Evolutionary conservation across 495 filamentous ascomycete species (phyloP).

Genomic region (Aspergillus hancockii): DNA sequence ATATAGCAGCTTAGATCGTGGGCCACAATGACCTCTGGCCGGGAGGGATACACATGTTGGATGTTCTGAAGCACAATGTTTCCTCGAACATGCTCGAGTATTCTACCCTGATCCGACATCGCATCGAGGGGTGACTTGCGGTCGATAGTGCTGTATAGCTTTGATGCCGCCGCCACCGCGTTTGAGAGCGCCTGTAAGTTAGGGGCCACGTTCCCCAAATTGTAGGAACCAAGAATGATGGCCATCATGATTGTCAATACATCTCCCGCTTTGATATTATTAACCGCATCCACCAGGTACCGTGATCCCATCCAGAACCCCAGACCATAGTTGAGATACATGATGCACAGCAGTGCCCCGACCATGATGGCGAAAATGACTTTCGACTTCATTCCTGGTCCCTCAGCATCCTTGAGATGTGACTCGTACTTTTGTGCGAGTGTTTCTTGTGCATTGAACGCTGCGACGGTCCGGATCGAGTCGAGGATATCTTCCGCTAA

Average conservation of each 20-base stretch:
- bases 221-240: constrained; percentile 91
- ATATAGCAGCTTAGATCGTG: constrained; percentile 74
- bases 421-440: constrained; percentile 79
- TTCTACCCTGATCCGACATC: constrained; percentile 63
- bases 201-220: constrained; percentile 84
- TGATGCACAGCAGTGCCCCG: constrained; percentile 71
- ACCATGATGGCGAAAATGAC: constrained; percentile 72
- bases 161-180: constrained; percentile 76
- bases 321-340: constrained; percentile 90
- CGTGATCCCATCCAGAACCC: constrained; percentile 92
- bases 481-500: constrained; percentile 95
- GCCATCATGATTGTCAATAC: constrained; percentile 81
- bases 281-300: constrained; percentile 65
- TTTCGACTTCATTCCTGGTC: constrained; percentile 74
- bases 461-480: constrained; percentile 85
- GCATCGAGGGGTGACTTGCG: constrained; percentile 83
- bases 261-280: constrained; percentile 46
- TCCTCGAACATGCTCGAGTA: constrained; percentile 68
- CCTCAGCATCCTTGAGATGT: constrained; percentile 70
- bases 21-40: constrained; percentile 86
- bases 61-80: constrained; percentile 78
- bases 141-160: constrained; percentile 93
- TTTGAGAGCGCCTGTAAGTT: constrained; percentile 81
- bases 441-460: constrained; percentile 88
- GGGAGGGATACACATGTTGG: constrained; percentile 90